phyloP scores from a whole-genome alignment of 192 early-diverging fungal species.

The Borealophlyctis nickersoniae region DNA sequence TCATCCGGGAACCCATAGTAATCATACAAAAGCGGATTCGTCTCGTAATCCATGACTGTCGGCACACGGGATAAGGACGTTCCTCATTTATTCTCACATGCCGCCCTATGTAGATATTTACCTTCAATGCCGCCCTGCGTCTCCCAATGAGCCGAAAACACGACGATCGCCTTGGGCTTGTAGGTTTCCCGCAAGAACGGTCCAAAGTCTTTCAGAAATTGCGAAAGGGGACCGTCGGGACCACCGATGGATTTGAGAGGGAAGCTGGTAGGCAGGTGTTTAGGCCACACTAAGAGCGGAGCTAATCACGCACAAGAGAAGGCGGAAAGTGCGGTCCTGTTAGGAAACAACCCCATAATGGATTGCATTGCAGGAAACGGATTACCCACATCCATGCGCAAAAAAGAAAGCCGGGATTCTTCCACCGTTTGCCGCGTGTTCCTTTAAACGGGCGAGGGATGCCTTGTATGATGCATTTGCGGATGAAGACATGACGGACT shows the following conservation, averaged over 20 bases:
- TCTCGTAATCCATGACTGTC: constrained; percentile 13
- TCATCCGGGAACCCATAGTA: constrained; percentile 53
- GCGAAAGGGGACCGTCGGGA: constrained; percentile 4
- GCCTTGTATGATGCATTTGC: neutral
- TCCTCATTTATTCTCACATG: neutral
- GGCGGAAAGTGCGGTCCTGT: neutral
- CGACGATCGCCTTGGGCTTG: constrained; percentile 33
- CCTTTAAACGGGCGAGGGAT: neutral
- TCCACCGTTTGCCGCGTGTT: neutral
- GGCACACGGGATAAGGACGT: neutral
- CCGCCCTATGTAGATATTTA: neutral
- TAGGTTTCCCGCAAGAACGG: neutral
- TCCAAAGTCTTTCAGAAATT: constrained; percentile 22
- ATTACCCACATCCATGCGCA: constrained; percentile 1
- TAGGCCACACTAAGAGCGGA: neutral
- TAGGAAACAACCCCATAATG: neutral
- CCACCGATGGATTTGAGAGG: constrained; percentile 3
- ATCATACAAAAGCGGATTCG: constrained; percentile 45
- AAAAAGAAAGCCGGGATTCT: neutral
- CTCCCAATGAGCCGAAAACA: constrained; percentile 56
- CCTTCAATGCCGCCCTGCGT: constrained; percentile 19
- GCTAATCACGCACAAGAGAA: neutral
- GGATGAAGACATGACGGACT: too few relatives aligned
- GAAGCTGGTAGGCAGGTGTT: neutral
- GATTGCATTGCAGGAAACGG: too few relatives aligned